Evolutionary conservation across 2,329 filamentous ascomycete species (phyloP), one percentile per base, ranked within the genome.

Genomic region (Penicillium crustosum): DNA sequence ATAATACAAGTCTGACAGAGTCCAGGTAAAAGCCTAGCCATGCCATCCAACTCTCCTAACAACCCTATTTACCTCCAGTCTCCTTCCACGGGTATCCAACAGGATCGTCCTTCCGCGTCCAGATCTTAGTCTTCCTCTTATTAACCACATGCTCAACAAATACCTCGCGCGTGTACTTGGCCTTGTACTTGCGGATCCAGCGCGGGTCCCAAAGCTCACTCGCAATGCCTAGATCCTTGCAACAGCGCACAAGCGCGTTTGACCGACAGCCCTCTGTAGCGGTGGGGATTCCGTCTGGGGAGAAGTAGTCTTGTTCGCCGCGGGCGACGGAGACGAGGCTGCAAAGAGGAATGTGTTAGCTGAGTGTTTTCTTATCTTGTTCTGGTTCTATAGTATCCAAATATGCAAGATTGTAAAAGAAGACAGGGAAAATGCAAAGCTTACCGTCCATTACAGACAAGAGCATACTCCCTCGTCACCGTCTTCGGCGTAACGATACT

Each of bases 251-350:
- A 65, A 99, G 82, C 13, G 94, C 94, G 73, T 99, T 99, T 62
- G 92, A 96, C 78, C 97, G 97, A 83, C 92, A 96, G 53, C 94
- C 94, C 78, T 99, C 94, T 59, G 93, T 93, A 9, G 94, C 93
- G 1, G 93, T 96, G 27, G 94, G 92, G 62, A 99, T 92, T 55
- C 89, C 89, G 66, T 97, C 93, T 35, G 91, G 84, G 66, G 85
- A 86, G 78, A 97, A 99, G 78, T 95, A 99, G 65, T 90, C 86
- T 80, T 96, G 93, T 77, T 97, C 94, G 72, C 94, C 94, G 65
- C 94, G 89, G 0, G 94, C 92, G 66, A 97, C 89, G 29, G 89
- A 92, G 44, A 97, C 90, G 64, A 97, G 89, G 61, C 93, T 97
- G 23, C 17, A 17, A 13, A 4, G 31, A 50, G 23, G 21, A 51